Percentiles rank a stretch among this genome's conserved stretches.
These are phyloP conservation scores for Rhododendron williamsianum DNA, from an alignment of 148 eudicot species.

Conservation along the genomic window DNA sequence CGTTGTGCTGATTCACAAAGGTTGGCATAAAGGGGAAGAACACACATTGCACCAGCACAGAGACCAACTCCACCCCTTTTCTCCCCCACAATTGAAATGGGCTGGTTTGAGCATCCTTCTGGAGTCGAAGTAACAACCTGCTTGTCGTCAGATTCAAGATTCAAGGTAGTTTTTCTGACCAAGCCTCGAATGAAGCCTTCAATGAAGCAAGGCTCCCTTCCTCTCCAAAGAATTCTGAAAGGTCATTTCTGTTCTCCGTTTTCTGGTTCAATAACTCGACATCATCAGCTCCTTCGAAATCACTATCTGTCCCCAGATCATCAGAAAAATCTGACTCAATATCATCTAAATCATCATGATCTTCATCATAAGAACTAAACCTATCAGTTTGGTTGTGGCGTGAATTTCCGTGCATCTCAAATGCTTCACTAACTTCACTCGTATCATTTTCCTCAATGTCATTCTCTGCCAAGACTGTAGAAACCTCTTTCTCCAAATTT, in stretches of 20 bases:
- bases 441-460: conserved; percentile 42
- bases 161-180: conserved; percentile 33
- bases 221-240: conserved; percentile 26
- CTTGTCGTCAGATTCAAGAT: conserved; percentile 15
- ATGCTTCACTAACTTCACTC: conserved; percentile 73
- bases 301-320: conserved; percentile 53
- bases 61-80: conserved; percentile 17
- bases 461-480: conserved; percentile 18
- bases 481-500: conserved; percentile 21
- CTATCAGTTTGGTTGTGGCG: conserved; percentile 41
- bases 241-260: conserved; percentile 18
- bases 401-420: conserved; percentile 40
- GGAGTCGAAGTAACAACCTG: conserved; percentile 10
- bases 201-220: conserved; percentile 40
- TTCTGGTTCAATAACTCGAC: background rate
- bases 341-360: conserved; percentile 42
- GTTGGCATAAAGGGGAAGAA: conserved; percentile 56
- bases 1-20: background rate
- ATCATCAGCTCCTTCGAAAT: conserved; percentile 13
- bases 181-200: conserved; percentile 74
- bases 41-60: conserved; percentile 49
- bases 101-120: conserved; percentile 18
- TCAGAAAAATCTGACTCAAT: conserved; percentile 38
- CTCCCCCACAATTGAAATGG: conserved; percentile 9
- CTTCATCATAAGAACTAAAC: conserved; percentile 45